Conservation (phyloP, 2,329 filamentous ascomycete genomes). For the Xenoacremonium recifei region DNA sequence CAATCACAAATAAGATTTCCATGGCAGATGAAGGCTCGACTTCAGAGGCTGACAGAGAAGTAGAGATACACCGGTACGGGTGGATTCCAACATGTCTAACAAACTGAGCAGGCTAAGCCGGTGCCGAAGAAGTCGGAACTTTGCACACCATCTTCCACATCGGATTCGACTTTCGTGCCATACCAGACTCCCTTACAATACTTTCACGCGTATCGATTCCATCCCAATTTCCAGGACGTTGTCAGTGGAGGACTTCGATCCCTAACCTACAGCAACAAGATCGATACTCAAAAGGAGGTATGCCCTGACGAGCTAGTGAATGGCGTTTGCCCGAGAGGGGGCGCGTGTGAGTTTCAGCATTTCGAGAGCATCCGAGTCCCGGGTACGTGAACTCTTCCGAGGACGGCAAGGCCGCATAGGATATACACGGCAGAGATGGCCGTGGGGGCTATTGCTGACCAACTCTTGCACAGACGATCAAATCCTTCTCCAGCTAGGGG, state of each 20-base stretch:
- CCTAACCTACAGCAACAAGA: conserved; percentile 89
- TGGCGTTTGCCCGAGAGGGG: conserved; percentile 68
- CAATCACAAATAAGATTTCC: conserved; percentile 31
- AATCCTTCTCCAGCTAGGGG: conserved; percentile 70
- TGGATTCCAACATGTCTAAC: too few species aligned
- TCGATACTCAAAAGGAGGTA: conserved; percentile 70
- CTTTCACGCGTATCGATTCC: conserved; percentile 89
- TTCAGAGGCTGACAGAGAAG: conserved; percentile 38
- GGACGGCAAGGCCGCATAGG: conserved; percentile 15
- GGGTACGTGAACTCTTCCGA: conserved; percentile 31
- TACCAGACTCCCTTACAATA: conserved; percentile 81
- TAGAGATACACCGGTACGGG: conserved; percentile 39
- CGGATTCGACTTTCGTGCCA: conserved; percentile 41
- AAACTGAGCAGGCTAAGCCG: conserved; percentile 14
- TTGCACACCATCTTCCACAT: too few species aligned
- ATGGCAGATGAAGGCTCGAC: conserved; percentile 21
- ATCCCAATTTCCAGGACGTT: conserved; percentile 68
- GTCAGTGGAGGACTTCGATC: conserved; percentile 80
- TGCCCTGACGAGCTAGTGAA: conserved; percentile 75
- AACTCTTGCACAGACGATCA: conserved; percentile 60
- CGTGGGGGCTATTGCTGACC: conserved; percentile 49
- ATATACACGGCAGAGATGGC: conserved; percentile 17
- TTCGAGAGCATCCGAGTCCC: conserved; percentile 50
- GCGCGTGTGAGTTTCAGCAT: conserved; percentile 75
- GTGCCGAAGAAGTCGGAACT: conserved; percentile 4